These are phyloP conservation scores for Phytopythium ostracodes DNA, from an alignment of 352 stramenopile genomes.

Conservation along the genomic window DNA sequence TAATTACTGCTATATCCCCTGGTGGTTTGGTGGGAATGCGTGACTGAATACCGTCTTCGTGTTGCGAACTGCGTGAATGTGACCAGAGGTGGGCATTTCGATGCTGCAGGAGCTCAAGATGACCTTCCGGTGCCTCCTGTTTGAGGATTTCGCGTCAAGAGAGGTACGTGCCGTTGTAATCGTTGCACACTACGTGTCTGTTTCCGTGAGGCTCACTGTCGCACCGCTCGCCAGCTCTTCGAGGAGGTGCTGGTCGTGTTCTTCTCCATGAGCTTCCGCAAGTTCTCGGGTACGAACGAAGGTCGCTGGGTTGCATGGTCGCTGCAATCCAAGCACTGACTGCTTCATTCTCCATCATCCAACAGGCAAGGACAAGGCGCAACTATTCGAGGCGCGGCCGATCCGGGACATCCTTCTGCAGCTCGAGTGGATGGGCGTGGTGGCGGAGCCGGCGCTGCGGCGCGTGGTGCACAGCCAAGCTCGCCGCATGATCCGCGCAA, in stretches of 20 bases:
- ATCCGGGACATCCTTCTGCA: constrained; percentile 51
- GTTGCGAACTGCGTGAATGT: neutral
- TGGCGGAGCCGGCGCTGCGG: constrained; percentile 43
- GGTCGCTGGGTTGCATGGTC: neutral
- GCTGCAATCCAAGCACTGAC: neutral
- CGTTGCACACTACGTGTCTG: neutral
- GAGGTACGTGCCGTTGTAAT: constrained; percentile 10
- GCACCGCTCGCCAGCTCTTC: constrained; percentile 29
- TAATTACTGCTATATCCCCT: neutral
- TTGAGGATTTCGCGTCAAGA: constrained; percentile 34
- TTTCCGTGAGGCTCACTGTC: neutral
- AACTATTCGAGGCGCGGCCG: constrained; percentile 40
- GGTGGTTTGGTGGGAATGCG: neutral
- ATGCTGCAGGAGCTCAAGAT: constrained; percentile 52
- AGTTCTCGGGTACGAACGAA: constrained; percentile 25
- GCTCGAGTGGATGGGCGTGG: constrained; percentile 48
- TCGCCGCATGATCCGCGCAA: constrained; percentile 39
- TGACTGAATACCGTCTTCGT: too few relatives aligned
- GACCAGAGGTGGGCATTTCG: neutral
- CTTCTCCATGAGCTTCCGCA: constrained; percentile 74
- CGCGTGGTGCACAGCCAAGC: constrained; percentile 55
- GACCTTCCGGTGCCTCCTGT: constrained; percentile 49
- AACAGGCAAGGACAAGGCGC: constrained; percentile 41
- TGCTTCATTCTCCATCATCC: neutral
- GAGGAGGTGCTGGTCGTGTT: constrained; percentile 62